phyloP scores from a whole-genome alignment of 208 protist species.

The Strigomonas culicis region DNA sequence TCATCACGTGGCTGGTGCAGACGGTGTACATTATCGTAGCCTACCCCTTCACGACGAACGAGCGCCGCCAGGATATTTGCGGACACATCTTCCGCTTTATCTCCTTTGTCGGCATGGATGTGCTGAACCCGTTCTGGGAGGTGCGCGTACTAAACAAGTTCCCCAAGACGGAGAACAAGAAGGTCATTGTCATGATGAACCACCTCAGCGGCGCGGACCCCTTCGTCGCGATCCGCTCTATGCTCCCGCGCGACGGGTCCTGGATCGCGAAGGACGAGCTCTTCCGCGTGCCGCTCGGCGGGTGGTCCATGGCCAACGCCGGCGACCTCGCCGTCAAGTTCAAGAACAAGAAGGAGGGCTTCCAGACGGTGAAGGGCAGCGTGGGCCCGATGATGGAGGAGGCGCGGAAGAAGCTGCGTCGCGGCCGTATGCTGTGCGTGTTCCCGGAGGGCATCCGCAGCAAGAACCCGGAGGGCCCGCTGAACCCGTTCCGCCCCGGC shows the following conservation, averaged over 20 bases:
- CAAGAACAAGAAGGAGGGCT: slow-evolving; percentile 62
- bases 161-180: slow-evolving; percentile 49
- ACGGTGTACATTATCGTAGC: slow-evolving; percentile 49
- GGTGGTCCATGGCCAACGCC: slow-evolving; percentile 72
- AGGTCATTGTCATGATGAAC: slow-evolving; percentile 85
- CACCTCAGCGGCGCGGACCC: slow-evolving; percentile 79
- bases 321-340: slow-evolving; percentile 77
- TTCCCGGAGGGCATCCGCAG: slow-evolving; percentile 85
- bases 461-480: slow-evolving; percentile 49
- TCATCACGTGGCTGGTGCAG: slow-evolving; percentile 66
- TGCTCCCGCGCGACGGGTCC: slow-evolving; percentile 67
- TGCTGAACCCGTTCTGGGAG: slow-evolving; percentile 83
- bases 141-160: slow-evolving; percentile 63
- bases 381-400: slow-evolving; percentile 80
- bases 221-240: slow-evolving; percentile 62
- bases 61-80: slow-evolving; percentile 65
- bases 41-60: slow-evolving; percentile 56
- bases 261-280: slow-evolving; percentile 81
- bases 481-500: slow-evolving; percentile 74
- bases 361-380: slow-evolving; percentile 76
- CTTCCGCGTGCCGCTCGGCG: slow-evolving; percentile 82
- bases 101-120: slow-evolving; percentile 52
- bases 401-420: slow-evolving; percentile 52
- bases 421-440: slow-evolving; percentile 74
- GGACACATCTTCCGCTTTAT: slow-evolving; percentile 69